Evolutionary conservation across 148 eudicot species (phyloP).

Genomic region (Dianthus caryophyllus): DNA sequence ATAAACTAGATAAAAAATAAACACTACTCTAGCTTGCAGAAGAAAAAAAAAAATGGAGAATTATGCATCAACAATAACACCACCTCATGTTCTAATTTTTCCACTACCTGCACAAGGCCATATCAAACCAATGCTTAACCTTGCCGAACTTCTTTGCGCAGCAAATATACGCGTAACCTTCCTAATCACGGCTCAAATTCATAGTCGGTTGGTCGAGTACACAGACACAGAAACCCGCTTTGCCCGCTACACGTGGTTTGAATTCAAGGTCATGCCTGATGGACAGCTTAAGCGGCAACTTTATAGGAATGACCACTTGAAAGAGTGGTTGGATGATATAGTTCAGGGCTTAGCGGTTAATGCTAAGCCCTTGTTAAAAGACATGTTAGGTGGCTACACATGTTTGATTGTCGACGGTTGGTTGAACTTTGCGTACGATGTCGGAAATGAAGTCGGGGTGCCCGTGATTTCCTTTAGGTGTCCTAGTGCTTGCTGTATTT

Average conservation of each 20-base stretch:
- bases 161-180: slow-evolving; percentile 29
- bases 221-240: slow-evolving; percentile 25
- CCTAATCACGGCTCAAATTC: slow-evolving; percentile 27
- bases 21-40: no score
- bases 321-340: slow-evolving; percentile 10
- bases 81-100: slow-evolving; percentile 31
- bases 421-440: slow-evolving; percentile 23
- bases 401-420: slow-evolving; percentile 29
- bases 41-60: slow-evolving; percentile 15
- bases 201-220: slow-evolving; percentile 15
- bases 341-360: background rate
- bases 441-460: slow-evolving; percentile 26
- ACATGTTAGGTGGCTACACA: slow-evolving; percentile 17
- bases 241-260: slow-evolving; percentile 19
- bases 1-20: no score
- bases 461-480: slow-evolving; percentile 29
- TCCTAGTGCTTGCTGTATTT: slow-evolving; percentile 24
- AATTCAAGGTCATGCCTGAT: slow-evolving; percentile 21
- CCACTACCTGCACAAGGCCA: slow-evolving; percentile 38
- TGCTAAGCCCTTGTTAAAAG: slow-evolving; percentile 18
- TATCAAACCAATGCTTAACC: slow-evolving; percentile 33
- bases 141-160: slow-evolving; percentile 34
- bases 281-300: slow-evolving; percentile 8
- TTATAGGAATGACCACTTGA: background rate
- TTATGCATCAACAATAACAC: background rate